phyloP scores from a whole-genome alignment of 2,329 filamentous ascomycete genomes.

The Aspergillus fijiensis region DNA sequence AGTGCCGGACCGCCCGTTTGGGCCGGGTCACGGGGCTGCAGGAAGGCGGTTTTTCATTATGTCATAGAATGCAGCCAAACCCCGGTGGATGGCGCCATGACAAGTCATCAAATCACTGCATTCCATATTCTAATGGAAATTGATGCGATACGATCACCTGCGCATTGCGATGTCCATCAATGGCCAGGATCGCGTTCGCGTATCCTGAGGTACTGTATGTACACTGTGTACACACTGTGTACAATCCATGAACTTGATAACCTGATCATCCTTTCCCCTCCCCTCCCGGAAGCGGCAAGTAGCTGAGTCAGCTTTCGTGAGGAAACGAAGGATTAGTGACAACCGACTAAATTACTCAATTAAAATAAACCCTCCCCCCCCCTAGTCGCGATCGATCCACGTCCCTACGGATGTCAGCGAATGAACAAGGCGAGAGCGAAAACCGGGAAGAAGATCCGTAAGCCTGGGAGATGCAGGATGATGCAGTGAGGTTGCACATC shows the following conservation, averaged over 20 bases:
- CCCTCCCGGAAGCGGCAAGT: no score
- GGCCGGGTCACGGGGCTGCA: slow-evolving; percentile 16
- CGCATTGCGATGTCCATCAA: no score
- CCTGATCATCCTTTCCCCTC: no score
- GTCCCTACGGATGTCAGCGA: not conserved
- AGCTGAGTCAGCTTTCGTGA: no score
- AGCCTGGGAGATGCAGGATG: not conserved
- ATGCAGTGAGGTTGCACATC: not conserved
- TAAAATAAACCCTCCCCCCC: no score
- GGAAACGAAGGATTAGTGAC: not conserved
- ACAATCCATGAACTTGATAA: no score
- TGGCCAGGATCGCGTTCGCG: no score
- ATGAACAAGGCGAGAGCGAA: not conserved
- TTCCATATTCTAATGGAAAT: slow-evolving; percentile 9
- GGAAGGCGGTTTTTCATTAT: slow-evolving; percentile 23
- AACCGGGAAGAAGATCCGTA: not conserved
- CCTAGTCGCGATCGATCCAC: not conserved
- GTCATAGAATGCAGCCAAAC: slow-evolving; percentile 23
- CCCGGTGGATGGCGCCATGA: not conserved
- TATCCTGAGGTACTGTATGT: no score
- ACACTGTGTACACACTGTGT: no score
- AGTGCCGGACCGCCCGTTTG: slow-evolving; percentile 6
- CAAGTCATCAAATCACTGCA: slow-evolving; percentile 2
- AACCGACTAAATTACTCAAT: no score
- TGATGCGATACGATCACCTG: not conserved